Evolutionary conservation across 257 asterid species (phyloP).

Genomic region (Penstemon davidsonii): DNA sequence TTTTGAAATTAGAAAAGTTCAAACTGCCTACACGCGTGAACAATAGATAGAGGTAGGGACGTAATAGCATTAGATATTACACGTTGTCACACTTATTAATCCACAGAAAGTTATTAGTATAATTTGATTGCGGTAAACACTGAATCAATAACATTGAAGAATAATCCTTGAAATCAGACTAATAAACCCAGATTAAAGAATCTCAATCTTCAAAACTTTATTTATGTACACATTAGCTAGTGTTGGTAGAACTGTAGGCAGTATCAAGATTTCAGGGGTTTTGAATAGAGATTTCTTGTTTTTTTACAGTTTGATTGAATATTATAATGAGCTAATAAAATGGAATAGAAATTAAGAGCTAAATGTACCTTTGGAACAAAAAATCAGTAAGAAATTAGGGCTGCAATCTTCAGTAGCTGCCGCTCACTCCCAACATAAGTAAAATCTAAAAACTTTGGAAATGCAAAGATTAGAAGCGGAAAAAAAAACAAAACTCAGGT

Average conservation of each 20-base stretch:
- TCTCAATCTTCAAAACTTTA: background rate
- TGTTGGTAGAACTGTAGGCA: slow-evolving; percentile 3
- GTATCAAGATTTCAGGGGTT: background rate
- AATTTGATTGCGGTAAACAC: too few relatives aligned
- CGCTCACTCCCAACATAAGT: background rate
- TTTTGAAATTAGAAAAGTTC: background rate
- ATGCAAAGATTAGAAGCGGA: slow-evolving; percentile 5
- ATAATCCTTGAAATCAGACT: background rate
- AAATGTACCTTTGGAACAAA: slow-evolving; percentile 30
- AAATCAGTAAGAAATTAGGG: slow-evolving; percentile 12
- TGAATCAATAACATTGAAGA: background rate
- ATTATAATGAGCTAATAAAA: slow-evolving; percentile 4
- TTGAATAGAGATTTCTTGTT: background rate
- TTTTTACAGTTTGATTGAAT: background rate
- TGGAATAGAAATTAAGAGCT: slow-evolving; percentile 16
- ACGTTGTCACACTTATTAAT: background rate
- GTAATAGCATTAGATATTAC: background rate
- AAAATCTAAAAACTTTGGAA: background rate
- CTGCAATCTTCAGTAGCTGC: slow-evolving; percentile 17
- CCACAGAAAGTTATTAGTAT: background rate
- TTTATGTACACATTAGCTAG: too few relatives aligned
- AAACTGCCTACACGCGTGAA: background rate
- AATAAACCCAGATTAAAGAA: slow-evolving; percentile 3
- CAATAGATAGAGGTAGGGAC: background rate
- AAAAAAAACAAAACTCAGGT: slow-evolving; percentile 21